phyloP scores from a whole-genome alignment of 345 rosid genomes.

The Pugionium cornutum region DNA sequence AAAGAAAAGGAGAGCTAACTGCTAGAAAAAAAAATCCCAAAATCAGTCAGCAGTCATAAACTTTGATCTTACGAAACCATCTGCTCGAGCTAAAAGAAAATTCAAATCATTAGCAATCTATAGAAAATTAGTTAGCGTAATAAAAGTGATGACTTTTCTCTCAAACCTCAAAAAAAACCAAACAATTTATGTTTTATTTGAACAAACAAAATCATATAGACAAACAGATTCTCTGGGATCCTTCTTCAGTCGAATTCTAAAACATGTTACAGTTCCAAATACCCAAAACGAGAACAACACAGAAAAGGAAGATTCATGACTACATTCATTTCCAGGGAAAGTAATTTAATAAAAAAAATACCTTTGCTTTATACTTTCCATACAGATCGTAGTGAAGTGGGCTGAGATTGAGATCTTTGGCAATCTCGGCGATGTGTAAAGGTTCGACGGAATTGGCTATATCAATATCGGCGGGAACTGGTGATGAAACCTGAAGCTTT shows the following conservation, averaged over 20 bases:
- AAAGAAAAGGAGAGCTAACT: neutral
- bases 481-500: conserved; percentile 74
- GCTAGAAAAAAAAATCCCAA: too few relatives aligned
- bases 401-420: conserved; percentile 63
- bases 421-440: conserved; percentile 82
- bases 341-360: conserved; percentile 3
- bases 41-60: too few relatives aligned
- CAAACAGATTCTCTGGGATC: conserved; percentile 14
- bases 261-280: neutral
- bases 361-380: conserved; percentile 98
- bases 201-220: neutral
- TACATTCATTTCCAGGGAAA: neutral
- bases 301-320: neutral
- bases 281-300: neutral
- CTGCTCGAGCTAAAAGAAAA: neutral
- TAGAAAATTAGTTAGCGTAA: neutral
- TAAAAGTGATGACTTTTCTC: too few relatives aligned
- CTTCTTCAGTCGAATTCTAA: neutral
- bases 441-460: conserved; percentile 90
- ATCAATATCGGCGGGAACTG: conserved; percentile 96
- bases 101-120: neutral
- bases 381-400: conserved; percentile 85
- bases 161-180: too few relatives aligned
- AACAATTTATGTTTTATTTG: neutral
- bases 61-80: neutral